Evolutionary conservation across 2,329 filamentous ascomycete species (phyloP), one percentile per base, ranked within the genome.

Genomic region (Orbilia javanica): DNA sequence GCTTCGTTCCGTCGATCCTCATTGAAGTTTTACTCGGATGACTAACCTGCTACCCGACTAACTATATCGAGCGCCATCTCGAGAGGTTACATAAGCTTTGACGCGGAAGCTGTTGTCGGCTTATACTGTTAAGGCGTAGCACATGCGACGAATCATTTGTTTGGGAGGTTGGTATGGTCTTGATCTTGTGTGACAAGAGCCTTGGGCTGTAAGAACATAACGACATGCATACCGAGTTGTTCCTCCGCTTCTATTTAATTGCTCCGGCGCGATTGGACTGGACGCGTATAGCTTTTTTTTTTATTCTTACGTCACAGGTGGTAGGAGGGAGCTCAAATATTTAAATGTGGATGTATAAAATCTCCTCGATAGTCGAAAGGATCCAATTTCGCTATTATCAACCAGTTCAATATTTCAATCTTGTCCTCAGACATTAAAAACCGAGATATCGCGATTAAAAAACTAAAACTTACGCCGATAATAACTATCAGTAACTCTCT

Each of bases 191-290:
- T n/a, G 8, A 7, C 46, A 39, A 42, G 46, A 25, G n/a, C 8
- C 11, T 15, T 36, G 60, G 57, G 13, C 39, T 8, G n/a, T 15
- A 39, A 46, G 13, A 46, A 25, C 60, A 64, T 64, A 64, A 64
- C 60, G 60, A 64, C 39, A 64, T 64, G 44, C 25, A 20, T 20
- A 20, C 22, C 5, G 2, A 6, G 10, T 34, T 46, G 13, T 64
- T 64, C 10, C 62, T 29, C 62, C 62, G 62, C 62, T 29, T 64
- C 20, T 29, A 22, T 1, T 11, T 57, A 18, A 29, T 57, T 57
- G 29, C n/a, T 39, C 55, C 55, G 55, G 27, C 34, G 55, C 34
- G 18, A 2, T 11, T 1, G 10, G 20, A 2, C 20, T 1, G 10
- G 20, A 25, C 22, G 46, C 18, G 10, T 60, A 3, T 20, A 27